A percentile compares a stretch with the other conserved stretches of the same genome.
phyloP scores from a whole-genome alignment of 306 rosid genomes.

The Trifolium fragiferum region DNA sequence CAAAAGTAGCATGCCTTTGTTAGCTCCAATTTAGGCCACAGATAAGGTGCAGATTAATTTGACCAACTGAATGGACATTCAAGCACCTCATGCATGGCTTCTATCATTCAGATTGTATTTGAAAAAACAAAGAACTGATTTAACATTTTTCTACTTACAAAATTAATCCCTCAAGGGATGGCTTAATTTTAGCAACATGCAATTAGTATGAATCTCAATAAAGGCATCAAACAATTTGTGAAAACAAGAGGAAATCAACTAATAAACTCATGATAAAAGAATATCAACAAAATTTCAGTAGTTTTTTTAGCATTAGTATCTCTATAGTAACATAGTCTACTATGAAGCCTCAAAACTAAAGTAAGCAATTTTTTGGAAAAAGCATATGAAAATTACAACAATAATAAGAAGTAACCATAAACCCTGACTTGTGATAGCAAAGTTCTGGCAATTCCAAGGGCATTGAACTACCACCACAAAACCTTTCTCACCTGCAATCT shows the following conservation, averaged over 20 bases:
- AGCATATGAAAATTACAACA: conserved; percentile 39
- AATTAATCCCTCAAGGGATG: not conserved
- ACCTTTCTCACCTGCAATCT: conserved; percentile 71
- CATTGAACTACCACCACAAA: conserved; percentile 15
- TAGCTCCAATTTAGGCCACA: not conserved
- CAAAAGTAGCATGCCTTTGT: not conserved
- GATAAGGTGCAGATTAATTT: conserved; percentile 3
- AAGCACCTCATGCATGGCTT: conserved; percentile 8
- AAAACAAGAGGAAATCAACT: conserved; percentile 30
- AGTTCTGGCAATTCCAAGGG: conserved; percentile 34
- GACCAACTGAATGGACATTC: not conserved
- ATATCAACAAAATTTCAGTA: conserved; percentile 47
- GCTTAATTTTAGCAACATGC: conserved; percentile 18
- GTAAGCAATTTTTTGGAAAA: conserved; percentile 32
- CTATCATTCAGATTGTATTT: not conserved
- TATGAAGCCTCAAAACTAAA: conserved; percentile 38
- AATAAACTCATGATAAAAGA: conserved; percentile 23
- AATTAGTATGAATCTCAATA: conserved; percentile 17
- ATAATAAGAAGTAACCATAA: conserved; percentile 40
- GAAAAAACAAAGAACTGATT: not conserved
- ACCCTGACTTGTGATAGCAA: conserved; percentile 32
- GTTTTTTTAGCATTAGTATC: conserved; percentile 36
- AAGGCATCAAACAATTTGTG: not conserved
- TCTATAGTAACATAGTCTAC: conserved; percentile 37
- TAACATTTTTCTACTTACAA: not conserved